phyloP scores from a whole-genome alignment of 148 eudicot genomes.

The Dianthus caryophyllus region DNA sequence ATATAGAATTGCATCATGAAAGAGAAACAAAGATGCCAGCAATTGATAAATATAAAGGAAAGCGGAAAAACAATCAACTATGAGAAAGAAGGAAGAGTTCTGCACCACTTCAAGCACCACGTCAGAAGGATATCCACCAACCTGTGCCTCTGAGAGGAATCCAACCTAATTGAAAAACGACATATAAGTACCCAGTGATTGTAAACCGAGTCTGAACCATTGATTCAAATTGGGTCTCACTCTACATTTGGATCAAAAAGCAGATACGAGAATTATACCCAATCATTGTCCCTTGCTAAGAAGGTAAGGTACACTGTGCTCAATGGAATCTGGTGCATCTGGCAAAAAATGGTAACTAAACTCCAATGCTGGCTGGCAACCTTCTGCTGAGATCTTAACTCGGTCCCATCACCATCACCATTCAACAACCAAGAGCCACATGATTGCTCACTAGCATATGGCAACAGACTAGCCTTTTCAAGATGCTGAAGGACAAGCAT shows the following conservation, averaged over 20 bases:
- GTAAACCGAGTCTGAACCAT: constrained; percentile 7
- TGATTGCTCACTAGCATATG: constrained; percentile 48
- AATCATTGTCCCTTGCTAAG: constrained; percentile 88
- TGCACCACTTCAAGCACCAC: constrained; percentile 72
- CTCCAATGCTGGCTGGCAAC: constrained; percentile 84
- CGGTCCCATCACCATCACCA: constrained; percentile 85
- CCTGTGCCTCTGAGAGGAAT: constrained; percentile 83
- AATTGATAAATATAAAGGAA: not conserved
- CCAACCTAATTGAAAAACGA: constrained; percentile 51
- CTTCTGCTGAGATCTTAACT: constrained; percentile 83
- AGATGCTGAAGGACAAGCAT: constrained; percentile 80
- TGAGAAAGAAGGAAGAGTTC: constrained; percentile 8
- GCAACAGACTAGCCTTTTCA: constrained; percentile 77
- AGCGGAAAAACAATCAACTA: constrained; percentile 10
- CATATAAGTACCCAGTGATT: constrained; percentile 6
- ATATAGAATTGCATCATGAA: not conserved
- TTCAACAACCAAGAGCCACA: constrained; percentile 86
- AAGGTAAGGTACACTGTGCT: constrained; percentile 74
- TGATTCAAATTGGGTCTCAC: not conserved
- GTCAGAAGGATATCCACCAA: constrained; percentile 83
- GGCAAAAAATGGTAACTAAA: constrained; percentile 79
- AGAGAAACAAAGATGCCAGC: not conserved
- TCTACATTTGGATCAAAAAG: not conserved
- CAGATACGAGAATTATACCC: constrained; percentile 53
- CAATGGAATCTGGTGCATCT: constrained; percentile 77